Evolutionary conservation across 768 basidiomycete species (phyloP), one percentile per base, ranked within the genome.

Genomic region (Mycena albidolilacea): DNA sequence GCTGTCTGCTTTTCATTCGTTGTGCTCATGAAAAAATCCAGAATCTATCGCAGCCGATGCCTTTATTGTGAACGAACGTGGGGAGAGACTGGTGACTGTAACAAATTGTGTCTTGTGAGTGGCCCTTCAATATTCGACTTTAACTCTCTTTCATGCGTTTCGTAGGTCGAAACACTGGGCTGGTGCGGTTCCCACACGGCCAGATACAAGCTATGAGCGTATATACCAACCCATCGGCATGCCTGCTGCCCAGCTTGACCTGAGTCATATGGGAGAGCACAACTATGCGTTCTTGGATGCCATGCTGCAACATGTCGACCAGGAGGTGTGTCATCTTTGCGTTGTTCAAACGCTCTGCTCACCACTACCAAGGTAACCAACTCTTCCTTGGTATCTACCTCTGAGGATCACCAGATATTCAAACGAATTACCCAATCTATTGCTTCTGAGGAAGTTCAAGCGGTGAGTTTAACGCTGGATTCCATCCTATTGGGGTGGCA

Each of bases 11-110:
- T 12, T 35, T 30, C 44, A 10, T 7, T 30, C 12, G 21, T 11
- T 23, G 37, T 7, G 12, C 15, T 35, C 3, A 62, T 17, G 8
- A 7, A 3, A 35, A 10, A 30, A 5, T 43, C 14, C 41, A 62
- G 61, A 62, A 41, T 64, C 71, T 19, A 69, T 84, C 35, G 52
- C 71, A 5, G 82, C 79, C 69, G 80, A 82, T 64, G 76, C 80
- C 44, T 69, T 72, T n/a, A 72, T 83, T 38, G 74, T 75, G 17
- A 74, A 81, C 58, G 80, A 77, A 37, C 64, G 55, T 10, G 83
- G 83, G 12, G 68, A 55, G 15, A 72, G 79, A 1, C 30, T 63
- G 19, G 62, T 63, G 21, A 63, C 62, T 23, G 14, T 63, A 23
- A 63, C 48, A 15, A 63, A 63, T n/a, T 48, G 43, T 48, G 55